phyloP scores from a whole-genome alignment of 2,329 filamentous ascomycete species.

The Dendryphion nanum region DNA sequence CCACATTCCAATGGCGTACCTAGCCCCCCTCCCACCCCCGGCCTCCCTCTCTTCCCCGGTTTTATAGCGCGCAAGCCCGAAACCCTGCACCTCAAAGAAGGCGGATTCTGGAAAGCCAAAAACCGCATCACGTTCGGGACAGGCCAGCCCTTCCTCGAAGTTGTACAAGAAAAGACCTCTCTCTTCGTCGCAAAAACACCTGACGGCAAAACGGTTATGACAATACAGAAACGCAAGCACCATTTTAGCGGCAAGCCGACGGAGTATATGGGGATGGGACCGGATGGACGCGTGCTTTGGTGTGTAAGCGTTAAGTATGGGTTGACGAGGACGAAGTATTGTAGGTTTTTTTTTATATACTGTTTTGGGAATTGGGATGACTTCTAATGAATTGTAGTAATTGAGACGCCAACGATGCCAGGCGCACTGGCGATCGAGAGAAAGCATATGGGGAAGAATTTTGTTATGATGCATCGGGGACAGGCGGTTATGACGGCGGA shows the following conservation, averaged over 20 bases:
- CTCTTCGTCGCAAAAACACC: too few relatives aligned
- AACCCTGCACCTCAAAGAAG: slow-evolving; percentile 14
- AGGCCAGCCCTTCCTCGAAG: slow-evolving; percentile 10
- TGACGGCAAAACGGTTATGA: slow-evolving; percentile 16
- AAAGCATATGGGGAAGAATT: not conserved
- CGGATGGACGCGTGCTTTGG: slow-evolving; percentile 14
- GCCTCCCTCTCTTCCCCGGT: slow-evolving; percentile 13
- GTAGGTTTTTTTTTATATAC: slow-evolving; percentile 9
- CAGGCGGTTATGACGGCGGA: not conserved
- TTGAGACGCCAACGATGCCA: not conserved
- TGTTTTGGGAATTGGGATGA: not conserved
- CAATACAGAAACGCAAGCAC: slow-evolving; percentile 11
- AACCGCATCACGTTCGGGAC: slow-evolving; percentile 6
- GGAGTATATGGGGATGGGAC: slow-evolving; percentile 15
- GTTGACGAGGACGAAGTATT: slow-evolving; percentile 11
- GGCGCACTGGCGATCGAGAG: not conserved
- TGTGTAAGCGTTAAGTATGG: slow-evolving; percentile 11
- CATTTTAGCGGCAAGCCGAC: slow-evolving; percentile 3
- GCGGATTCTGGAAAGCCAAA: not conserved
- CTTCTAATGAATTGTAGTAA: slow-evolving; percentile 3
- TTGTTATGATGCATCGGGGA: not conserved
- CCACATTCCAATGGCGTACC: slow-evolving; percentile 1
- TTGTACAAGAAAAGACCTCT: slow-evolving; percentile 12
- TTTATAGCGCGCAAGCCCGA: slow-evolving; percentile 13
- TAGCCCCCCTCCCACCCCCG: slow-evolving; percentile 12